Percentiles rank a stretch among this genome's conserved stretches.
These are phyloP conservation scores for Penicillium glabrum DNA, from an alignment of 2,329 filamentous ascomycete genomes.

Conservation along the genomic window DNA sequence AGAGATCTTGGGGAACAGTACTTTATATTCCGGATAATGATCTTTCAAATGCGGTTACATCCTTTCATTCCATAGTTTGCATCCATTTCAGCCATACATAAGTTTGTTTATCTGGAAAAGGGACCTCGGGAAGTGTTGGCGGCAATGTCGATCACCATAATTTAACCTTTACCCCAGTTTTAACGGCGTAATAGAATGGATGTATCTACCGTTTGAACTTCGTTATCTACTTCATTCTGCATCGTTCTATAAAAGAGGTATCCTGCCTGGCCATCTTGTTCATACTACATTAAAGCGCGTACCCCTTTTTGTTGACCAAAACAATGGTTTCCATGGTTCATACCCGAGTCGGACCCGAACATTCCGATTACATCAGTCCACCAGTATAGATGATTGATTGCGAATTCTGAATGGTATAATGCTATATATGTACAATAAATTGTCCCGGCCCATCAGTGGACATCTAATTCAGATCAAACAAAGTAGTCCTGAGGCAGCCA, in stretches of 20 bases:
- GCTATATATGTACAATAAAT: too few species aligned
- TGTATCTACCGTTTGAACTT: neutral
- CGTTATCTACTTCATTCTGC: too few species aligned
- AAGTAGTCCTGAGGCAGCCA: neutral
- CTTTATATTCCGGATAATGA: too few species aligned
- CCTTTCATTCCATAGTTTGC: neutral
- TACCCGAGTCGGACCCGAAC: slow-evolving; percentile 6
- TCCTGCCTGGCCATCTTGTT: too few species aligned
- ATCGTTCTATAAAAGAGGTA: too few species aligned
- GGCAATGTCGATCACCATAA: slow-evolving; percentile 5
- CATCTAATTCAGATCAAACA: neutral
- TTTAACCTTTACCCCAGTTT: slow-evolving; percentile 3
- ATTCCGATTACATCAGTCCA: neutral
- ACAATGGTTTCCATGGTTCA: slow-evolving; percentile 28
- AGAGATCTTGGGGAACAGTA: neutral
- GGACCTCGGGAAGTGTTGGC: neutral
- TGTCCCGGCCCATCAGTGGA: neutral
- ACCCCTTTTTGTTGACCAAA: slow-evolving; percentile 13
- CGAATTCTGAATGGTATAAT: too few species aligned
- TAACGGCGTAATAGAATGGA: neutral
- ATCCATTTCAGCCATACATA: neutral
- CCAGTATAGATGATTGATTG: too few species aligned
- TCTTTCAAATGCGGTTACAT: neutral
- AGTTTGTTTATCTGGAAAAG: neutral
- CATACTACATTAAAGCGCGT: neutral